A percentile compares a stretch with the other conserved stretches of the same genome.
phyloP scores from a whole-genome alignment of 768 basidiomycete genomes.

The Boletus fagicola region DNA sequence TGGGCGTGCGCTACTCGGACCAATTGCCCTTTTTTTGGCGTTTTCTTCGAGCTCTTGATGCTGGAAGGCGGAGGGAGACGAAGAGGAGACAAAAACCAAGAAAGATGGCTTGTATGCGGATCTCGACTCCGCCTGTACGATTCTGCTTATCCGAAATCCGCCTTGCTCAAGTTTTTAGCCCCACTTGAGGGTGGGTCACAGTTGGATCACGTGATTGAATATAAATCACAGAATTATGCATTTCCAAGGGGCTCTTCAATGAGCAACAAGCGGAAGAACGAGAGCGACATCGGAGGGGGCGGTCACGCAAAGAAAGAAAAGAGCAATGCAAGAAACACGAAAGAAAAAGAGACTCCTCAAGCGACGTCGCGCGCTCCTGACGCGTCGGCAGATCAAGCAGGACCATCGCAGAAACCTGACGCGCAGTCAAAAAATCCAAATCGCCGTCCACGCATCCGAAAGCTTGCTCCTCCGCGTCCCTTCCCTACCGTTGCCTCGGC shows the following conservation, averaged over 20 bases:
- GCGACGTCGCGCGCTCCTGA: neutral
- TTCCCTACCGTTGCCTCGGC: constrained; percentile 73
- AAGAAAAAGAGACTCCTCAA: neutral
- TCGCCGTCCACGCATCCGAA: constrained; percentile 46
- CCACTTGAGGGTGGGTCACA: constrained; percentile 24
- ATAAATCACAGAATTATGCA: neutral
- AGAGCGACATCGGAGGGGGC: neutral
- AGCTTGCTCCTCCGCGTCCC: constrained; percentile 70
- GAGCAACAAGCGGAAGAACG: constrained; percentile 26
- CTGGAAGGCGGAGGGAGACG: constrained; percentile 28
- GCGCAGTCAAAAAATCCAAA: constrained; percentile 7
- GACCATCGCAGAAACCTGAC: constrained; percentile 3
- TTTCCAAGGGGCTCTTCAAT: constrained; percentile 1
- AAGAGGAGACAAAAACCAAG: constrained; percentile 1
- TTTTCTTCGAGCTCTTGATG: constrained; percentile 8
- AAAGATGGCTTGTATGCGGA: neutral
- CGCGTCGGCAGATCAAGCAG: constrained; percentile 1
- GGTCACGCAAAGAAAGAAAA: constrained; percentile 20
- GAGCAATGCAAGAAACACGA: neutral
- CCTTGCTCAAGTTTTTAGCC: neutral
- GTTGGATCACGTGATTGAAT: constrained; percentile 10
- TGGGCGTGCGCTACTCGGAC: constrained; percentile 35
- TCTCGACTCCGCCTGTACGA: neutral
- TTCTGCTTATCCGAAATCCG: constrained; percentile 16
- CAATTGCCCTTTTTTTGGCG: constrained; percentile 9